Evolutionary conservation across 345 rosid genomes (phyloP), one percentile per base, ranked within the genome.

Genomic region (Hypericum androsaemum): DNA sequence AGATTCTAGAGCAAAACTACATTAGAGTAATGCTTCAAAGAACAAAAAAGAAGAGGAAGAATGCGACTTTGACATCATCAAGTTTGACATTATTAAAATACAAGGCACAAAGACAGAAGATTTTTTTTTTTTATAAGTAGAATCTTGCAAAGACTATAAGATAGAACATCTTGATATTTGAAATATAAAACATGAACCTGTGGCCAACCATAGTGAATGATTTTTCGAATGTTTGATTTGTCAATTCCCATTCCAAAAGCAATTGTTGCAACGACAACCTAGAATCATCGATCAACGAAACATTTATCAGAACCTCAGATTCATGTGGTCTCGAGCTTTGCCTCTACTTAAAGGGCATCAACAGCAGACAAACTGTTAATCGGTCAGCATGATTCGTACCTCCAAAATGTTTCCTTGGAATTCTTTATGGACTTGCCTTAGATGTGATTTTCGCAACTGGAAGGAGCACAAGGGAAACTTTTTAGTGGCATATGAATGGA

Each of bases 241-340:
- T 89, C 94, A 47, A 89, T 89, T 43, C 95, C 97, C 95, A 89
- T 89, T 57, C 97, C 97, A 66, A 89, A 89, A 44, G 97, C 97
- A 56, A 89, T 66, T 12, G 95, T 89, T 10, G 97, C 94, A 52
- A 86, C 89, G 57, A 89, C 81, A 59, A 89, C 89, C 97, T 83
- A 62, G 46, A 70, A 41, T 15, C 22, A 35, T 50, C 10, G 53
- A 43, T 22, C 37, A 44, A 49, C 39, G 65, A 36, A 41, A 22
- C 6, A 11, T 15, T 4, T 0, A 12, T 0, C 12, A 51, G 50
- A 60, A 43, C 50, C 16, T 5, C 11, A 32, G 15, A 41, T 42
- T 28, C 54, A 47, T 6, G 41, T 7, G 38, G 43, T 11, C 32
- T 22, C 32, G 32, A 22, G 32, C 32, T 22, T 22, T 22, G 1